phyloP scores from a whole-genome alignment of 2,329 filamentous ascomycete species.

The Fusarium bulbicola region DNA sequence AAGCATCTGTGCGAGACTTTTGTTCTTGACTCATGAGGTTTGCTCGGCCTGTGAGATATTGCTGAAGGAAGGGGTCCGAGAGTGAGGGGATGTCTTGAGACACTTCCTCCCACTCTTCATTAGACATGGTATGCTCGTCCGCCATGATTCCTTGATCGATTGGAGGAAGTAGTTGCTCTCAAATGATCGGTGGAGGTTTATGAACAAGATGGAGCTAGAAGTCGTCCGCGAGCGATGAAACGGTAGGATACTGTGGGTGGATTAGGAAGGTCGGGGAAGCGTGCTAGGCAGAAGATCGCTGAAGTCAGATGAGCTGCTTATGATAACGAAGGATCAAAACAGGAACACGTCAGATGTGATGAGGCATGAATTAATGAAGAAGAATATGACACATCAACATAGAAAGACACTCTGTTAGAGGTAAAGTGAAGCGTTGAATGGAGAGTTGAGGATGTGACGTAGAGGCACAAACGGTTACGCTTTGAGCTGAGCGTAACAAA shows the following conservation, averaged over 20 bases:
- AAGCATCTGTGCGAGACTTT: constrained; percentile 77
- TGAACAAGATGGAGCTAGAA: not conserved
- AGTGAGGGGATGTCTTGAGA: constrained; percentile 63
- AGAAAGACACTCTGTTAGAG: not conserved
- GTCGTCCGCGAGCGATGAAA: constrained; percentile 5
- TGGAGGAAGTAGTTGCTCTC: not conserved
- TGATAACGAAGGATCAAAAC: not conserved
- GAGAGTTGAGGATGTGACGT: constrained; percentile 4
- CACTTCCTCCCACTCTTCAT: constrained; percentile 69
- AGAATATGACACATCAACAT: not conserved
- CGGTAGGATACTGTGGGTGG: constrained; percentile 15
- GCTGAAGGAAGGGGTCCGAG: constrained; percentile 80
- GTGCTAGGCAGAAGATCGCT: constrained; percentile 12
- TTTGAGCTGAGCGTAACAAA: constrained; percentile 24
- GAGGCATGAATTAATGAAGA: not conserved
- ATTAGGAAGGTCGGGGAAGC: constrained; percentile 35
- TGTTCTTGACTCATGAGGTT: constrained; percentile 83
- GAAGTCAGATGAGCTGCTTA: constrained; percentile 3
- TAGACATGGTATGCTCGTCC: constrained; percentile 49
- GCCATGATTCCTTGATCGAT: constrained; percentile 42
- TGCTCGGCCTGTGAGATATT: constrained; percentile 80
- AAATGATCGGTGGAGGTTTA: not conserved
- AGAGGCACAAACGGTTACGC: constrained; percentile 20
- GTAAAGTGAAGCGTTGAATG: not conserved
- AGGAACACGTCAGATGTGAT: not conserved